Conservation (phyloP, 2,329 filamentous ascomycete species). For the Penicillium brevicompactum region DNA sequence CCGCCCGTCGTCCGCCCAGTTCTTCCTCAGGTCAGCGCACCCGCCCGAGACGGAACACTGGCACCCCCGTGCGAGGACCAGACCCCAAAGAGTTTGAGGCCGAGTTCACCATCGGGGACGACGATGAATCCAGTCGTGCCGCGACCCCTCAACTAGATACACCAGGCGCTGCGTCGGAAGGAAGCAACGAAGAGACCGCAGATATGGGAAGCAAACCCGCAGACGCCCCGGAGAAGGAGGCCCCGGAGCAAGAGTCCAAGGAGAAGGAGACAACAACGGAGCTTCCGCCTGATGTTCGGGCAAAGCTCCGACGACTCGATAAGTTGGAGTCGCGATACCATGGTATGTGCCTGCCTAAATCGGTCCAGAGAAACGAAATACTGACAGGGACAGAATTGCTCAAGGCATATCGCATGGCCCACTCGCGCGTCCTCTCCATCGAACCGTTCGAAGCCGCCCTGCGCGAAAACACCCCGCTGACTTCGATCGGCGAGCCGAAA, state of each 20-base stretch:
- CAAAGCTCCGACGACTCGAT: constrained; percentile 81
- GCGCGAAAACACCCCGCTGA: constrained; percentile 88
- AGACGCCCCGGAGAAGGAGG: constrained; percentile 22
- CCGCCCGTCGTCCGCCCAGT: constrained; percentile 40
- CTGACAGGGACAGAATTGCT: constrained; percentile 67
- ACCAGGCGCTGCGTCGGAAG: constrained; percentile 34
- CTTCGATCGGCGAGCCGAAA: constrained; percentile 81
- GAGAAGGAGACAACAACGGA: constrained; percentile 48
- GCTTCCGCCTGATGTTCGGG: constrained; percentile 71
- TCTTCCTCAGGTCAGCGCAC: constrained; percentile 32
- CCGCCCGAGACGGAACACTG: constrained; percentile 39
- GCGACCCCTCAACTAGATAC: constrained; percentile 59
- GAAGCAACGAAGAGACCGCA: constrained; percentile 21
- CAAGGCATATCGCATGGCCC: constrained; percentile 87
- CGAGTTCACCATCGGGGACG: constrained; percentile 84
- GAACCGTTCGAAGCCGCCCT: constrained; percentile 91
- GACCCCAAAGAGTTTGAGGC: constrained; percentile 88
- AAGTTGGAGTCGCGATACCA: constrained; percentile 86
- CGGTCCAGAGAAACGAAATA: constrained; percentile 1
- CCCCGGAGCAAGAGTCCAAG: constrained; percentile 20
- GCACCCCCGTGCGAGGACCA: constrained; percentile 59
- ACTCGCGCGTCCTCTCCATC: constrained; percentile 81
- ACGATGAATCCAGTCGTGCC: constrained; percentile 67
- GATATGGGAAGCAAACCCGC: constrained; percentile 26
- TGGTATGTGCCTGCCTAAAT: constrained; percentile 53